phyloP scores from a whole-genome alignment of 176 grass and related monocot genomes.

The Bromus sterilis region DNA sequence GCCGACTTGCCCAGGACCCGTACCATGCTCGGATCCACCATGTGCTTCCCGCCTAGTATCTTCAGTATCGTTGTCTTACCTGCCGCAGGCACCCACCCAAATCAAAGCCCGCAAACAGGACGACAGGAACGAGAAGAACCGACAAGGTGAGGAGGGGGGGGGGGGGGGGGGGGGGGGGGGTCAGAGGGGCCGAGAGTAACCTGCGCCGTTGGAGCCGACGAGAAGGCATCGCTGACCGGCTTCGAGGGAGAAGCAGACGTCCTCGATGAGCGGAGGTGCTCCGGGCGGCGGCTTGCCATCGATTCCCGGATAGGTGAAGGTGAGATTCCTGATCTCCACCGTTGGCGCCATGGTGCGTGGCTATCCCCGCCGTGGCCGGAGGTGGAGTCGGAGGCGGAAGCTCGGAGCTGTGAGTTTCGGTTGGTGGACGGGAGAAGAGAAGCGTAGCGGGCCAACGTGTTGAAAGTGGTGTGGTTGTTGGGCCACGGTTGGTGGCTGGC shows the following conservation, averaged over 20 bases:
- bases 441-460: constrained; percentile 6
- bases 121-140: neutral
- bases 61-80: constrained; percentile 97
- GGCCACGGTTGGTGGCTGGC: constrained; percentile 27
- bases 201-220: constrained; percentile 88
- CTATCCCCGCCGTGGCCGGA: constrained; percentile 3
- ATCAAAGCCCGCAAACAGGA: constrained; percentile 11
- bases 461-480: neutral
- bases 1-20: constrained; percentile 69
- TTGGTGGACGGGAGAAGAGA: neutral
- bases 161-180: neutral
- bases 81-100: constrained; percentile 10
- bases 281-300: constrained; percentile 82
- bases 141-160: neutral
- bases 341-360: constrained; percentile 17
- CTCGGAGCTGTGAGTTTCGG: neutral
- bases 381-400: neutral
- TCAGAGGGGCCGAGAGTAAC: neutral
- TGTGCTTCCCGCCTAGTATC: constrained; percentile 96
- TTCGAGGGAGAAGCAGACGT: constrained; percentile 60
- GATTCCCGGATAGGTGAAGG: constrained; percentile 91
- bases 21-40: constrained; percentile 98
- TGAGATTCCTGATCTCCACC: constrained; percentile 72
- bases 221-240: constrained; percentile 79
- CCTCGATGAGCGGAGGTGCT: constrained; percentile 70